Percentiles rank a stretch among this genome's conserved stretches.
These are phyloP conservation scores for Xylariaceae sp. DNA, from an alignment of 2,329 filamentous ascomycete species.

Conservation along the genomic window DNA sequence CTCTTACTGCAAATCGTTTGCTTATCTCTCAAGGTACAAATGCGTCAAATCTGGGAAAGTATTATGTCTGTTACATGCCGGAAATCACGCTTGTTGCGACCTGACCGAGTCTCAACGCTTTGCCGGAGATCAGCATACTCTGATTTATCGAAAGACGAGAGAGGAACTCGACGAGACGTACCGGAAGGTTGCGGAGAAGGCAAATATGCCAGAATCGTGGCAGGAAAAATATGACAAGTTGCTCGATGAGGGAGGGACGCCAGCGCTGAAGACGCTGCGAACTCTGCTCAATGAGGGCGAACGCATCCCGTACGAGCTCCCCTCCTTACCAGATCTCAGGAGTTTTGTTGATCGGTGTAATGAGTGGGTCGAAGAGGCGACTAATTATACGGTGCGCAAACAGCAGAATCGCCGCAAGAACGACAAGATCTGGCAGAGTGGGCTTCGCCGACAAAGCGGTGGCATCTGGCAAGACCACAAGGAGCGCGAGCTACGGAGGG, in stretches of 20 bases:
- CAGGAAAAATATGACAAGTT: constrained; percentile 82
- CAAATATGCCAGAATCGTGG: constrained; percentile 81
- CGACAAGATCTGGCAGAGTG: constrained; percentile 78
- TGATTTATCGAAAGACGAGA: constrained; percentile 74
- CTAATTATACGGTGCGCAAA: constrained; percentile 93
- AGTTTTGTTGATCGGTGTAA: constrained; percentile 94
- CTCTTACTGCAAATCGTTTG: constrained; percentile 85
- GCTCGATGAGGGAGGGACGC: constrained; percentile 77
- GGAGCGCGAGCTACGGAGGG: constrained; percentile 81
- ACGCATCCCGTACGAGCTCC: constrained; percentile 86
- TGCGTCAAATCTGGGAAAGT: constrained; percentile 79
- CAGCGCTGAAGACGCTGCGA: constrained; percentile 81
- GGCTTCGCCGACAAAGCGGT: constrained; percentile 64
- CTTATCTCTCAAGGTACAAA: constrained; percentile 85
- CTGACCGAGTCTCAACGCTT: constrained; percentile 63
- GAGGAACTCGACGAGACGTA: constrained; percentile 63
- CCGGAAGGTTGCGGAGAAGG: constrained; percentile 80
- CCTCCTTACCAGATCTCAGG: constrained; percentile 75
- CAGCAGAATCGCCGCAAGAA: constrained; percentile 96
- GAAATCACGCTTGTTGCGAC: constrained; percentile 76
- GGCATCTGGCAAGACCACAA: constrained; percentile 62
- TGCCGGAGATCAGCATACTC: constrained; percentile 63
- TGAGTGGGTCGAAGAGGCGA: constrained; percentile 96
- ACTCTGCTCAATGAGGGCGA: constrained; percentile 88
- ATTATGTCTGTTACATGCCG: constrained; percentile 78